These are phyloP conservation scores for Symbiotaphrina buchneri DNA, from an alignment of 495 filamentous ascomycete species.

Conservation along the genomic window DNA sequence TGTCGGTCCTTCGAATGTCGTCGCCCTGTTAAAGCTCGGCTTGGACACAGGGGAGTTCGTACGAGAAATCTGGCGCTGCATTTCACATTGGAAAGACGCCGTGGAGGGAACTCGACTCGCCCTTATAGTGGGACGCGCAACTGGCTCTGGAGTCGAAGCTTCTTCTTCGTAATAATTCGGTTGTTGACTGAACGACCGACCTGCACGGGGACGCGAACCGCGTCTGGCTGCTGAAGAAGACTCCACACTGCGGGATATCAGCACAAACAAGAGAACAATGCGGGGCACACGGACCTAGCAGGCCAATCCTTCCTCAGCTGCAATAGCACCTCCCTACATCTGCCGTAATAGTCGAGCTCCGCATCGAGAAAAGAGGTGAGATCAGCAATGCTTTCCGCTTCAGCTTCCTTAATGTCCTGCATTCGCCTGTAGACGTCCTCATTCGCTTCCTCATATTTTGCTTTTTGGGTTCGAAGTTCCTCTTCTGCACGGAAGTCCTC, in stretches of 20 bases:
- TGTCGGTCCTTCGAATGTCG: constrained; percentile 33
- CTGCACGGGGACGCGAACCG: constrained; percentile 17
- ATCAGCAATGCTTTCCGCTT: constrained; percentile 65
- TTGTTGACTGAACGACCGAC: constrained; percentile 34
- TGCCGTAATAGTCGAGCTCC: constrained; percentile 79
- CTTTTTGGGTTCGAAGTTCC: constrained; percentile 74
- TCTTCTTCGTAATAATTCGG: constrained; percentile 36
- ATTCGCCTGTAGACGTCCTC: constrained; percentile 87
- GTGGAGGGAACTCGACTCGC: constrained; percentile 10
- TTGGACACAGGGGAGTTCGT: too few relatives aligned
- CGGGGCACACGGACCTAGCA: constrained; percentile 24
- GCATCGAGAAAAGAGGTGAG: constrained; percentile 68
- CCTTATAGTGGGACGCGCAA: too few relatives aligned
- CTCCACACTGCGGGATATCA: neutral
- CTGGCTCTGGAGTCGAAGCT: constrained; percentile 16
- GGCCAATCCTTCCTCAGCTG: constrained; percentile 50
- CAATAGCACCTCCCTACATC: constrained; percentile 54
- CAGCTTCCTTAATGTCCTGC: constrained; percentile 89
- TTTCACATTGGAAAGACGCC: constrained; percentile 4
- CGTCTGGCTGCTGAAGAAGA: neutral
- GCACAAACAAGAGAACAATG: neutral
- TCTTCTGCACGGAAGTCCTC: constrained; percentile 90
- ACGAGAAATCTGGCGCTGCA: constrained; percentile 6
- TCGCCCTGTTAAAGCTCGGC: constrained; percentile 20
- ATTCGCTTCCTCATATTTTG: constrained; percentile 89